Evolutionary conservation across 768 basidiomycete species (phyloP).

Genomic region (Boletus sp.): DNA sequence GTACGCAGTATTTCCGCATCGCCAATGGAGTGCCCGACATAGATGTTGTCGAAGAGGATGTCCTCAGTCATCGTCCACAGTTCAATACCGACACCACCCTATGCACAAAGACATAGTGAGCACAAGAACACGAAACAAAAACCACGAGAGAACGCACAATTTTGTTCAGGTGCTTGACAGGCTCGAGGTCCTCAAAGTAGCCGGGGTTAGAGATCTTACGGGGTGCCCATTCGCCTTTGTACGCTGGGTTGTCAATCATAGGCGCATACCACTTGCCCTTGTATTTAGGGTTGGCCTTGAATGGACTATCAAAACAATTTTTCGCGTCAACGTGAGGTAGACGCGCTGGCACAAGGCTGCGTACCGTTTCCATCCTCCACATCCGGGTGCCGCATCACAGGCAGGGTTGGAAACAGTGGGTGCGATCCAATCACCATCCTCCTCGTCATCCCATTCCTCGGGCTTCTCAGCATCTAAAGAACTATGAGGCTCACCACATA

Average conservation of each 20-base stretch:
- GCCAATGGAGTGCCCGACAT: constrained; percentile 83
- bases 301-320: constrained; percentile 46
- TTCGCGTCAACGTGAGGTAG: neutral
- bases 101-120: neutral
- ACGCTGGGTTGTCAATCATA: constrained; percentile 93
- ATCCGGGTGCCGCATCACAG: constrained; percentile 87
- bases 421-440: constrained; percentile 97
- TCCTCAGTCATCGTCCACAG: constrained; percentile 99
- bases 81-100: constrained; percentile 96
- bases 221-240: constrained; percentile 94
- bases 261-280: constrained; percentile 99
- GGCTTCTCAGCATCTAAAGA: constrained; percentile 80
- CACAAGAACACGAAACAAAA: neutral
- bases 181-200: constrained; percentile 85
- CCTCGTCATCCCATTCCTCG: constrained; percentile 99
- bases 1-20: constrained; percentile 81
- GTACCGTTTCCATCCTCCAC: constrained; percentile 90
- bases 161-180: constrained; percentile 78
- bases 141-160: constrained; percentile 54
- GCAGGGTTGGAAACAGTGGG: constrained; percentile 88
- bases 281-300: constrained; percentile 89
- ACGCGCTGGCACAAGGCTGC: neutral
- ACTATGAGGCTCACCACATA: neutral
- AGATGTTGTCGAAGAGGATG: constrained; percentile 92
- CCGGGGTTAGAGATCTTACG: constrained; percentile 86